Evolutionary conservation across 2,329 filamentous ascomycete species (phyloP).

Genomic region (Penicillium hordei): DNA sequence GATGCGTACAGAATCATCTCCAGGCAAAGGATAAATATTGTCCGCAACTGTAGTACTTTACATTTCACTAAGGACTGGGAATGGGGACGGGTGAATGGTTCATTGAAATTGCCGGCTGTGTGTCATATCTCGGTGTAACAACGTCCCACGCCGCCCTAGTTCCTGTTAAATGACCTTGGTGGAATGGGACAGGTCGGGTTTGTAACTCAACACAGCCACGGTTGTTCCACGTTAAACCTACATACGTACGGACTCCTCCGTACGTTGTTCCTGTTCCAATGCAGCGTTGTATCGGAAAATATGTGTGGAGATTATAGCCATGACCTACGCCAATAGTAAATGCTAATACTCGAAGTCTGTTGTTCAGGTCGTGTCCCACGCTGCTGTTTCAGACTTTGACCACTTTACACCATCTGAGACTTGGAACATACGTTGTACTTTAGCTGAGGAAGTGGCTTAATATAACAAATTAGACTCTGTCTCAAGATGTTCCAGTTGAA

Average conservation of each 20-base stretch:
- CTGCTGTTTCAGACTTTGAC: slow-evolving; percentile 6
- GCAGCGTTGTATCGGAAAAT: slow-evolving; percentile 6
- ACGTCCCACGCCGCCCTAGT: not conserved
- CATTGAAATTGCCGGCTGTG: not conserved
- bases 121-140: slow-evolving; percentile 1
- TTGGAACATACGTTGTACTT: not conserved
- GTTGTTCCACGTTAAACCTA: not conserved
- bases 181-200: not conserved
- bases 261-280: slow-evolving; percentile 7
- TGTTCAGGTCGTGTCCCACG: slow-evolving; percentile 6
- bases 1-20: not conserved
- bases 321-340: not conserved
- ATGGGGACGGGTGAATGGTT: not conserved
- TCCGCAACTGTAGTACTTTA: not conserved
- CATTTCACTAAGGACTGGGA: not conserved
- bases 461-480: not conserved
- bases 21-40: not conserved
- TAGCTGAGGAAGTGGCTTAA: not conserved
- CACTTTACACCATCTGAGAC: not conserved
- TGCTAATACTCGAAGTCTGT: not conserved
- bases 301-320: not conserved
- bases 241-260: not conserved
- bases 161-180: slow-evolving; percentile 2
- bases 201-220: not conserved
- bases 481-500: slow-evolving; percentile 3